These are phyloP conservation scores for Corymbia maculata DNA, from an alignment of 345 rosid species.

Conservation along the genomic window DNA sequence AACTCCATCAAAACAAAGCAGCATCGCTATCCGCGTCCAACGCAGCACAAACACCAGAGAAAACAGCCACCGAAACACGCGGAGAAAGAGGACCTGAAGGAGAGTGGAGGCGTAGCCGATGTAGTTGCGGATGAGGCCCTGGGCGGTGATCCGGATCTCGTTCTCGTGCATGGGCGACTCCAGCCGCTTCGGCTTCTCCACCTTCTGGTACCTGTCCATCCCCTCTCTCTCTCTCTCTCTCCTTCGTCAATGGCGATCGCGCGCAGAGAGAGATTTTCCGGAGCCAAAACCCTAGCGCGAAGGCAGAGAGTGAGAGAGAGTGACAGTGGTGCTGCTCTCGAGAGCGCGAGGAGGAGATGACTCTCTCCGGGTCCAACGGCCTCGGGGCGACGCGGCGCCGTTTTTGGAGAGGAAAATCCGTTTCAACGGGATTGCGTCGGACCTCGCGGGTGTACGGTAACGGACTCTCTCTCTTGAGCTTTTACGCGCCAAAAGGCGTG, in stretches of 20 bases:
- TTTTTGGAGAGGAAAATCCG: neutral
- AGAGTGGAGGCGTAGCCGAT: slow-evolving; percentile 74
- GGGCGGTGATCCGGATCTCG: slow-evolving; percentile 87
- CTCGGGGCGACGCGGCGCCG: neutral
- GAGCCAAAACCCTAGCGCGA: neutral
- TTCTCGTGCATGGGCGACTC: slow-evolving; percentile 67
- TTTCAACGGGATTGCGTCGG: neutral
- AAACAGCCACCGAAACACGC: neutral
- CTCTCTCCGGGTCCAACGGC: neutral
- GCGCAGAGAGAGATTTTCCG: neutral
- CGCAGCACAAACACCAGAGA: neutral
- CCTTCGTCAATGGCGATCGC: neutral
- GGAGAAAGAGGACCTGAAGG: slow-evolving; percentile 41
- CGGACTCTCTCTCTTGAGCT: neutral
- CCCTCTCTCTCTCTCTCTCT: neutral
- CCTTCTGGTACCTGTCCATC: slow-evolving; percentile 88
- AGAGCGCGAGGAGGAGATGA: neutral
- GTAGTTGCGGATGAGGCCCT: slow-evolving; percentile 72
- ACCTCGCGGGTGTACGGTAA: neutral
- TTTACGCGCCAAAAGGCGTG: neutral
- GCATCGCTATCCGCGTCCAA: neutral
- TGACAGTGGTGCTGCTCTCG: neutral
- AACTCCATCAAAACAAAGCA: neutral
- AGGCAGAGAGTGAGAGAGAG: neutral
- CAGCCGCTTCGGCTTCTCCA: slow-evolving; percentile 56